These are phyloP conservation scores for Leccinum disarticulatum DNA, from an alignment of 768 basidiomycete genomes.

Conservation along the genomic window DNA sequence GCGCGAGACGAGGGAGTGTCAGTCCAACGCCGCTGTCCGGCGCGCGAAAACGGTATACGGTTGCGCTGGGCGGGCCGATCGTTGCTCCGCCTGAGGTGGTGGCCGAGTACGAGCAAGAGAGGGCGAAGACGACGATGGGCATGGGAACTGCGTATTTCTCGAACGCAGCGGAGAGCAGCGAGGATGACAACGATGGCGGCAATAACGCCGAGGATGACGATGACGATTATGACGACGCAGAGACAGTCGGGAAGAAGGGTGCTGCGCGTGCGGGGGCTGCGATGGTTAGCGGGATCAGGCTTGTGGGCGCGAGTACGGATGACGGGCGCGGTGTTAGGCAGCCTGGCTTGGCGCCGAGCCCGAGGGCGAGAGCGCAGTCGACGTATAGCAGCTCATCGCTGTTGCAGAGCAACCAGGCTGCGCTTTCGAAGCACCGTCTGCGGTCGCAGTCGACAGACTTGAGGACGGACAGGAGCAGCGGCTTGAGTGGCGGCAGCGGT, in stretches of 20 bases:
- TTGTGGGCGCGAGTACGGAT: slow-evolving; percentile 25
- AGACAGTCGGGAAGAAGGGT: slow-evolving; percentile 58
- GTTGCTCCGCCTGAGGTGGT: slow-evolving; percentile 37
- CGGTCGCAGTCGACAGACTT: slow-evolving; percentile 42
- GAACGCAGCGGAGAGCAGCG: slow-evolving; percentile 35
- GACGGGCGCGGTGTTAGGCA: slow-evolving; percentile 13
- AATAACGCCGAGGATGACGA: slow-evolving; percentile 15
- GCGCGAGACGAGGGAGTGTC: slow-evolving; percentile 51
- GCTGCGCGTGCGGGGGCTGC: slow-evolving; percentile 34
- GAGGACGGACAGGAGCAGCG: slow-evolving; percentile 16
- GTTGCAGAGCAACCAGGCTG: slow-evolving; percentile 31
- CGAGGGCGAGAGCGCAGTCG: slow-evolving; percentile 55
- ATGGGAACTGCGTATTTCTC: slow-evolving; percentile 47
- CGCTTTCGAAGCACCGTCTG: slow-evolving; percentile 28
- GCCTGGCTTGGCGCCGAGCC: slow-evolving; percentile 14
- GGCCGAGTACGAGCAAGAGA: slow-evolving; percentile 32
- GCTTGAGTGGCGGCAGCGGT: not conserved
- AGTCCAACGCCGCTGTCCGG: slow-evolving; percentile 63
- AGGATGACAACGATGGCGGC: slow-evolving; percentile 30
- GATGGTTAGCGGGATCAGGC: slow-evolving; percentile 20
- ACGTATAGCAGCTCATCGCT: slow-evolving; percentile 44
- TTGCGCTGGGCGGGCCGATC: slow-evolving; percentile 77
- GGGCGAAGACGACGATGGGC: slow-evolving; percentile 31
- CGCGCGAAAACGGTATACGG: slow-evolving; percentile 75
- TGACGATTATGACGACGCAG: slow-evolving; percentile 15